Evolutionary conservation across 495 filamentous ascomycete genomes (phyloP).

Genomic region (Annulohypoxylon moriforme): DNA sequence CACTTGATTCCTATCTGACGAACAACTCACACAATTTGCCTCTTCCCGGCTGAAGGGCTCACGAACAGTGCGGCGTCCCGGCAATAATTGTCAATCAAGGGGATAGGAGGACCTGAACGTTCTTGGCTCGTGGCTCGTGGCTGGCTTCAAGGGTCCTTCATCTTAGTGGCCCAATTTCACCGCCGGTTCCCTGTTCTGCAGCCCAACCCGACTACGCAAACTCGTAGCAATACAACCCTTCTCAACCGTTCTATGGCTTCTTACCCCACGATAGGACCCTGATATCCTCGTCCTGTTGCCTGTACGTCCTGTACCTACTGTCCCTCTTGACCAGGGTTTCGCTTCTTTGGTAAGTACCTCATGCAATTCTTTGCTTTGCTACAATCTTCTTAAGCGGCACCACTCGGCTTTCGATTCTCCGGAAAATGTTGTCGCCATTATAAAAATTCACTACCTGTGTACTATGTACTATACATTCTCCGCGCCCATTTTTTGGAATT

Average conservation of each 20-base stretch:
- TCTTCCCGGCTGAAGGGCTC: conserved; percentile 36
- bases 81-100: conserved; percentile 19
- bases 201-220: conserved; percentile 44
- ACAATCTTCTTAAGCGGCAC: conserved; percentile 24
- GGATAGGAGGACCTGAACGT: conserved; percentile 26
- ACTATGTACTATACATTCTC: background rate
- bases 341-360: conserved; percentile 33
- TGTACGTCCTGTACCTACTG: too few species aligned
- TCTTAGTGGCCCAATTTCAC: conserved; percentile 47
- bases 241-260: conserved; percentile 41
- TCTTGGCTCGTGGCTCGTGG: conserved; percentile 39
- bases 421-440: conserved; percentile 32
- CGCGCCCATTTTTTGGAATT: conserved; percentile 8
- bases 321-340: conserved; percentile 28
- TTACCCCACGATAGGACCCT: conserved; percentile 47
- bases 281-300: conserved; percentile 19
- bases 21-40: conserved; percentile 34
- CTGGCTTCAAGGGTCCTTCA: conserved; percentile 31
- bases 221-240: conserved; percentile 28
- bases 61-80: conserved; percentile 15
- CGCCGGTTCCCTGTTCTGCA: conserved; percentile 44
- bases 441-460: conserved; percentile 27
- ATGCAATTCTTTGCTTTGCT: conserved; percentile 16
- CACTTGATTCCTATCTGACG: conserved; percentile 35
- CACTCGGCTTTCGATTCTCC: conserved; percentile 36